Evolutionary conservation across 345 rosid genomes (phyloP), one percentile per base, ranked within the genome.

Genomic region (Triadica sebifera): DNA sequence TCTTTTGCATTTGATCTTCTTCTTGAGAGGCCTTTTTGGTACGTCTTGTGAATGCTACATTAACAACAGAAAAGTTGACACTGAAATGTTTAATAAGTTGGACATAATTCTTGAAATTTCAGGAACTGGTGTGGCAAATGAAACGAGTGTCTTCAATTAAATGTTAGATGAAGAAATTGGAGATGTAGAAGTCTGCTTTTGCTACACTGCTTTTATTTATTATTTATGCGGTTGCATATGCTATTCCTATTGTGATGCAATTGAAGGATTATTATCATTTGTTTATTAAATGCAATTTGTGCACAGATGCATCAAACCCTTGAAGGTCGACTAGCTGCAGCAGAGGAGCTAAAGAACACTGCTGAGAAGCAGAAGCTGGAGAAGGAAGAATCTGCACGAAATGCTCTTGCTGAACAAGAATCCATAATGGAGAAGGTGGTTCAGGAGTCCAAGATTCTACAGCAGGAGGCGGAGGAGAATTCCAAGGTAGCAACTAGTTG

Each of bases 391-490:
- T 38, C 77, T 59, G 97, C 94, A 6, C 69, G 58, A 16, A 73
- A 43, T 74, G 90, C 82, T 69, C 85, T 90, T 64, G 86, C 85
- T 63, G 94, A 90, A 74, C 93, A 88, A 81, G 89, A 91, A 83
- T 85, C 84, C 1, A 73, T 91, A 29, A 89, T 89, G 96, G 89
- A 85, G 73, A 87, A 85, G 79, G 92, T 93, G 70, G 92, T 88
- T 51, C 81, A 86, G 75, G 91, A 93, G 81, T 89, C 98, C 20
- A 93, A 91, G 83, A 81, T 82, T 70, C 77, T 95, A 46, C 85
- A 82, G 67, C 84, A 87, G 74, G 89, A 86, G 74, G 97, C 90
- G 9, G 96, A 93, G 59, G 88, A 87, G 78, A 95, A 93, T 79
- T 81, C 90, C 15, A 93, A 88, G 98, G 99, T 93, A 74, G 66